Percentiles rank a stretch among this genome's conserved stretches.
Conservation (phyloP, 805 yeast species). For the Teunomyces pallodes region DNA sequence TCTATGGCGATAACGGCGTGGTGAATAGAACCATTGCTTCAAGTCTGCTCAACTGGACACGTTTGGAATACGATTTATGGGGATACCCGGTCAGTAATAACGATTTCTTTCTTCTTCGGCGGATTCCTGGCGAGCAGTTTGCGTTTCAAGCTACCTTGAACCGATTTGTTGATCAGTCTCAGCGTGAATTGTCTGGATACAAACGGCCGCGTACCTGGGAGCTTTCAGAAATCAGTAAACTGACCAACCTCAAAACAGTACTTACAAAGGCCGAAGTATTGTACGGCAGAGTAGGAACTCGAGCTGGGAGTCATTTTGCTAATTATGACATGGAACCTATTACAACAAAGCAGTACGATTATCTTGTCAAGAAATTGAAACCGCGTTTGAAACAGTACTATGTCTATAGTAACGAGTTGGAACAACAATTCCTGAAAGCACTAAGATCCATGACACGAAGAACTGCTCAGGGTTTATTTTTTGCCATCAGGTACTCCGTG, state of each 20-base stretch:
- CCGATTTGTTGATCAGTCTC: constrained; percentile 13
- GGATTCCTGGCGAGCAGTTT: not conserved
- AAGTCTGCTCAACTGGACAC: constrained; percentile 20
- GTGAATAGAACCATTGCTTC: constrained; percentile 14
- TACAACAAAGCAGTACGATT: constrained; percentile 14
- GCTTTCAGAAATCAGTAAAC: constrained; percentile 6
- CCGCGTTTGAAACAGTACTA: constrained; percentile 9
- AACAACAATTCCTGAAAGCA: constrained; percentile 8
- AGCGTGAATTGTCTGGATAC: constrained; percentile 17
- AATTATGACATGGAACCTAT: not conserved
- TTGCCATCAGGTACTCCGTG: constrained; percentile 28
- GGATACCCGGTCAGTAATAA: constrained; percentile 12
- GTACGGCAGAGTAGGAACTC: not conserved
- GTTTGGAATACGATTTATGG: constrained; percentile 36
- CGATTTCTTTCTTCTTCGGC: not conserved
- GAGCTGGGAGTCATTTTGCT: too few species aligned
- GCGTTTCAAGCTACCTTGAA: constrained; percentile 11
- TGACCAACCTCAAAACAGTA: constrained; percentile 14
- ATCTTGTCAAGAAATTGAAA: constrained; percentile 10
- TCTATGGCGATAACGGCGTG: constrained; percentile 8
- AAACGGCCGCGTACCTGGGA: constrained; percentile 15
- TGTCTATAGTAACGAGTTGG: constrained; percentile 4
- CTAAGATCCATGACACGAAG: constrained; percentile 9
- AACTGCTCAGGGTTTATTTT: constrained; percentile 24
- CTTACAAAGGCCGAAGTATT: constrained; percentile 18